Evolutionary conservation across 768 basidiomycete genomes (phyloP).

Genomic region (Russula compacta): DNA sequence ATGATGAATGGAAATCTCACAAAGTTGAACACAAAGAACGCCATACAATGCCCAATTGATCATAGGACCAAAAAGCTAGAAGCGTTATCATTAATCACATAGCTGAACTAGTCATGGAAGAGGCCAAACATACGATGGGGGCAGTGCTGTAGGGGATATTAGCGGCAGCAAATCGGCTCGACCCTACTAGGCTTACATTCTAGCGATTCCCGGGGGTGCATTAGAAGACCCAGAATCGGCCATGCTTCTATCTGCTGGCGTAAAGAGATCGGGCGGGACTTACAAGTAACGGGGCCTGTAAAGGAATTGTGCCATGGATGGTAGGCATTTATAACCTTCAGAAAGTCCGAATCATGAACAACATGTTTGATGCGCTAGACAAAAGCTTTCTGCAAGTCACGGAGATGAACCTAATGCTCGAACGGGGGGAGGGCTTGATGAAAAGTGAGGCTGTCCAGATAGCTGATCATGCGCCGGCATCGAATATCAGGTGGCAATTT

Average conservation of each 20-base stretch:
- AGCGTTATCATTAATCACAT: not conserved
- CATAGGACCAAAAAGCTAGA: slow-evolving; percentile 4
- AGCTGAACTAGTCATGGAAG: not conserved
- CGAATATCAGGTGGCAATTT: not conserved
- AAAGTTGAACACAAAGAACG: slow-evolving; percentile 1
- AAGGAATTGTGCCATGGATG: not conserved
- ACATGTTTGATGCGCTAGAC: not conserved
- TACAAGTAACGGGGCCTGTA: not conserved
- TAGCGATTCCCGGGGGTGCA: not conserved
- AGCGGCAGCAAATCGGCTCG: not conserved
- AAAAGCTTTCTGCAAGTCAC: not conserved
- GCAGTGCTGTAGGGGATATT: not conserved
- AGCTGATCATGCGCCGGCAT: not conserved
- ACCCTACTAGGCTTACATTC: not conserved
- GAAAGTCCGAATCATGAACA: not conserved
- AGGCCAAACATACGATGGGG: not conserved
- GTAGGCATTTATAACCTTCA: not conserved
- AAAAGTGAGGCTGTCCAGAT: not conserved
- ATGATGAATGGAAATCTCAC: not conserved
- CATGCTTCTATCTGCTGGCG: not conserved
- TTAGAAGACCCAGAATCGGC: not conserved
- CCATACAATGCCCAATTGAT: slow-evolving; percentile 7
- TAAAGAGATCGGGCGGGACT: not conserved
- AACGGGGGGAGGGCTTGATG: not conserved
- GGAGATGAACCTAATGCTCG: not conserved